Evolutionary conservation across 2,329 filamentous ascomycete species (phyloP).

Genomic region (Teratosphaeria pseudoeucalypti): DNA sequence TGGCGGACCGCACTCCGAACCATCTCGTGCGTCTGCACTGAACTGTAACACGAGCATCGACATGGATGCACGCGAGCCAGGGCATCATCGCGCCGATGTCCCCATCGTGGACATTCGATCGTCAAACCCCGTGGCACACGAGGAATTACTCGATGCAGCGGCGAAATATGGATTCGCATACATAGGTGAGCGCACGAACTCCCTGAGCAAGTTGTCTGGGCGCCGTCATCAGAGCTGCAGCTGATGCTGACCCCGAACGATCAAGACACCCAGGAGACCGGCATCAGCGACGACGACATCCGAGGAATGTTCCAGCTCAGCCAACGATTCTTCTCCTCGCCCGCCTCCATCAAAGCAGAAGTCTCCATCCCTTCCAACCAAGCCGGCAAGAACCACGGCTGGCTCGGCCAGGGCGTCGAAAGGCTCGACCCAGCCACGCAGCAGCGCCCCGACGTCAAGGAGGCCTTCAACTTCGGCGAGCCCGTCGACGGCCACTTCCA

Average conservation of each 20-base stretch:
- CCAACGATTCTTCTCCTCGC: constrained; percentile 58
- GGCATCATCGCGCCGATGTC: not conserved
- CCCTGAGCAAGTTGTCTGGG: not conserved
- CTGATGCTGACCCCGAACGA: not conserved
- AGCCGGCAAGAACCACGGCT: constrained; percentile 65
- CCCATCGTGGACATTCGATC: constrained; percentile 57
- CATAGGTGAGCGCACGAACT: constrained; percentile 33
- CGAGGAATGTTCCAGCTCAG: constrained; percentile 66
- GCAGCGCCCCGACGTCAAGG: constrained; percentile 66
- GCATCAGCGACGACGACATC: constrained; percentile 51
- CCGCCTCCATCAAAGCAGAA: constrained; percentile 59
- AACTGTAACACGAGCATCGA: not conserved
- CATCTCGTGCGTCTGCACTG: no score
- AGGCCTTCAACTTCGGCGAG: constrained; percentile 86
- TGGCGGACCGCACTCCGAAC: no score
- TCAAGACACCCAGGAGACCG: constrained; percentile 52
- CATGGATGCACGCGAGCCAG: not conserved
- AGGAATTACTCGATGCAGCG: constrained; percentile 66
- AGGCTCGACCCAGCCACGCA: constrained; percentile 75
- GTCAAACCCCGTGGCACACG: constrained; percentile 48
- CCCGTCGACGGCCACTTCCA: constrained; percentile 59
- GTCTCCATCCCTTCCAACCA: constrained; percentile 60
- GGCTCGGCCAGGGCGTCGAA: constrained; percentile 80
- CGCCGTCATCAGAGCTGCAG: not conserved
- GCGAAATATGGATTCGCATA: constrained; percentile 82